phyloP scores from a whole-genome alignment of 2,329 filamentous ascomycete genomes.

The Periconia digitata region DNA sequence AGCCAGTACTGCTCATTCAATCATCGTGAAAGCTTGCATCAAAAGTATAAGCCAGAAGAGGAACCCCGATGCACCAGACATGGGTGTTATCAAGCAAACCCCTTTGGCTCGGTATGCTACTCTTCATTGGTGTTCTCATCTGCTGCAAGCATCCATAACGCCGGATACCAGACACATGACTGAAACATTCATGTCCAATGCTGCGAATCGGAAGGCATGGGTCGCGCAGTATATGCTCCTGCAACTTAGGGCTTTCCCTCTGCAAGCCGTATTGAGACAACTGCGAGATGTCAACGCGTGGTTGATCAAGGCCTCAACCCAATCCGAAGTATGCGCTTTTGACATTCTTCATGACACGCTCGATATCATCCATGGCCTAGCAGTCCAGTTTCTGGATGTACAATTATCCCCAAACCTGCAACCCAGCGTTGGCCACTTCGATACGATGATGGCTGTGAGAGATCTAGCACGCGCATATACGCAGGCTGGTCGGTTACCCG shows the following conservation, averaged over 20 bases:
- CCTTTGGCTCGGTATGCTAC: too few species aligned
- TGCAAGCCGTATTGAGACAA: background rate
- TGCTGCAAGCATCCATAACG: too few species aligned
- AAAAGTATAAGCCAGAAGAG: too few species aligned
- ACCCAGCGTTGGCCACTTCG: background rate
- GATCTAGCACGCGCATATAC: background rate
- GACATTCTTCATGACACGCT: background rate
- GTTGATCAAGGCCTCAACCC: background rate
- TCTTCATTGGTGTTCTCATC: too few species aligned
- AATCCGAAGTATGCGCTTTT: background rate
- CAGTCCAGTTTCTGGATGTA: background rate
- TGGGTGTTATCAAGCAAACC: too few species aligned
- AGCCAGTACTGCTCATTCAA: too few species aligned
- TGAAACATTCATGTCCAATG: too few species aligned
- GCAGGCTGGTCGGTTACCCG: background rate
- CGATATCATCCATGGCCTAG: background rate
- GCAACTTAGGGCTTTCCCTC: background rate
- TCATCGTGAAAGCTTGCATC: too few species aligned
- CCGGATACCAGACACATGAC: too few species aligned
- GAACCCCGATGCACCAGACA: too few species aligned
- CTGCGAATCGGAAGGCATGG: too few species aligned
- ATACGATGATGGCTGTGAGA: background rate
- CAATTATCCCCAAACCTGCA: background rate
- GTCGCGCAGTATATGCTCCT: background rate
- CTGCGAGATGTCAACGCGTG: background rate